Base-by-base conservation (phyloP, 2,329 filamentous ascomycete genomes). In the Sclerotinia sclerotiorum region DNA sequence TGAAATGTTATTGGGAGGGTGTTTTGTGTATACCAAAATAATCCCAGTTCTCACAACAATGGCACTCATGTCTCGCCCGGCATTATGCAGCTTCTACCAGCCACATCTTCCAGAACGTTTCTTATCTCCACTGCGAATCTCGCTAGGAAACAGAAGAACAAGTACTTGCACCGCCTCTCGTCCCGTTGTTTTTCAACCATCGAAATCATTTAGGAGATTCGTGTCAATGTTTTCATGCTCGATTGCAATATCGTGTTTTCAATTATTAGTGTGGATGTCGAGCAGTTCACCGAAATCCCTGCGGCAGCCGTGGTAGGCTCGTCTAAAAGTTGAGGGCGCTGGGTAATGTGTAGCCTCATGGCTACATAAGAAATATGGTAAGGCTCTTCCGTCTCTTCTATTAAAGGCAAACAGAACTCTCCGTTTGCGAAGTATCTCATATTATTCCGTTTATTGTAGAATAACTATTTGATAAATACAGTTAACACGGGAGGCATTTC, bases 211-310 rank as follows among this genome's bases (percentile, higher is more conserved):
- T 29, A 29, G 24, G 21, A 44, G 32, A 29, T 49, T 42, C 42
- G 54, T 60, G 44, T 15, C 29, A 29, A 39, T 60, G 17, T 49
- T 19, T 46, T 51, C n/a, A 39, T 51, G 10, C n/a, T 32, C 44
- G 29, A n/a, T 29, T 13, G 4, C 55, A 27, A 15, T 29, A 15
- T 60, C 29, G 29, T 17, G 15, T n/a, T 46, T 49, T 24, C 29
- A n/a, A 2, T 44, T 27, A 11, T 27, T 63, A n/a, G 46, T 32
- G 60, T 63, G n/a, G 10, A 63, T 24, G 32, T 51, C 32, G 15
- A 35, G n/a, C 4, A 21, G n/a, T 5, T 63, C 65, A 67, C 65
- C 65, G 65, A 67, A 19, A 60, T 63, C 46, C 60, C 15, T 63
- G 60, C 8, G 19, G 13, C 6, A 27, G 2, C 10, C 21, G 32